These are phyloP conservation scores for Musa acuminata DNA, from an alignment of 176 grass and related monocot genomes.

Conservation along the genomic window DNA sequence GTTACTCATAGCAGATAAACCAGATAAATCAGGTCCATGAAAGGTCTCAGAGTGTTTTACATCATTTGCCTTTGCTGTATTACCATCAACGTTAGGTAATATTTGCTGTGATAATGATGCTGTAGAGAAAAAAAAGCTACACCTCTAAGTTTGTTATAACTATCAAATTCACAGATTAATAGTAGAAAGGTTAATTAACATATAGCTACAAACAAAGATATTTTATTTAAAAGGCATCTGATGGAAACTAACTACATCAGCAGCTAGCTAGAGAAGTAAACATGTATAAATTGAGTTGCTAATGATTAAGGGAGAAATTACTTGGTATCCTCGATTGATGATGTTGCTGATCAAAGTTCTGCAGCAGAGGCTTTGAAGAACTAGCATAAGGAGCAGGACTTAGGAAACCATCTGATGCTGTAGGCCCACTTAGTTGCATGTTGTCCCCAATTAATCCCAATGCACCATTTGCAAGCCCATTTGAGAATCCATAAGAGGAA, in stretches of 20 bases:
- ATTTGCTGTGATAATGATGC: conserved; percentile 34
- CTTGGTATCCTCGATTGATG: conserved; percentile 66
- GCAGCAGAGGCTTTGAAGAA: conserved; percentile 61
- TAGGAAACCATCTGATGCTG: conserved; percentile 59
- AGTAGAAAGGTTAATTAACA: background rate
- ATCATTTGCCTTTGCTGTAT: conserved; percentile 32
- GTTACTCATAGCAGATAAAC: conserved; percentile 52
- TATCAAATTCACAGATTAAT: background rate
- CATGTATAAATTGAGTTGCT: background rate
- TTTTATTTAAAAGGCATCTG: background rate
- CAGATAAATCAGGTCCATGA: conserved; percentile 49
- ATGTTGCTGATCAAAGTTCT: conserved; percentile 61
- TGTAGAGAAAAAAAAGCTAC: conserved; percentile 12
- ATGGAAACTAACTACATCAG: background rate
- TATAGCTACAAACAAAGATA: background rate
- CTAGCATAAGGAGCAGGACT: conserved; percentile 43
- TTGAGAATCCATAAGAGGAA: conserved; percentile 57
- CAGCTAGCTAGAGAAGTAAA: conserved; percentile 22
- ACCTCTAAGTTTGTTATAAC: background rate
- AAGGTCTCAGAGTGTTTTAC: conserved; percentile 53
- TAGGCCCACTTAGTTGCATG: conserved; percentile 52
- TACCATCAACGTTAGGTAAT: conserved; percentile 21
- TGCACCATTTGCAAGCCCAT: conserved; percentile 70
- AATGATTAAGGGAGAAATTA: conserved; percentile 29
- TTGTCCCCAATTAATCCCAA: conserved; percentile 53